Evolutionary conservation across 495 filamentous ascomycete genomes (phyloP).

Genomic region (Penicillium antarcticum): DNA sequence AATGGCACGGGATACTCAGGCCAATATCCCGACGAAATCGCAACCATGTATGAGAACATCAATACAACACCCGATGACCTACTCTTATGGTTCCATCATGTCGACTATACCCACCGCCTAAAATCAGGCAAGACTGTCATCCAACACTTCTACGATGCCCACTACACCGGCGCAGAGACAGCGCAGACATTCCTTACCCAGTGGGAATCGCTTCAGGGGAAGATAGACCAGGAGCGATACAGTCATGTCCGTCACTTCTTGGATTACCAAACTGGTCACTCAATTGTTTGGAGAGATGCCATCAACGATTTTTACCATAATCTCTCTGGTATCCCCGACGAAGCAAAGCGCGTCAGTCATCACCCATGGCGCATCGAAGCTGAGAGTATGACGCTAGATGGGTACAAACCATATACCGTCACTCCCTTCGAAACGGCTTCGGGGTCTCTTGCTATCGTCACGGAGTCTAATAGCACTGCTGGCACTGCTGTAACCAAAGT

Average conservation of each 20-base stretch:
- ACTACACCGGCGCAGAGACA: conserved; percentile 59
- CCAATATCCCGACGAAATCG: conserved; percentile 62
- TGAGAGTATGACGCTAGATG: conserved; percentile 56
- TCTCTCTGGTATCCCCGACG: conserved; percentile 57
- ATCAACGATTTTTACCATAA: conserved; percentile 60
- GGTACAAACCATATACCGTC: conserved; percentile 49
- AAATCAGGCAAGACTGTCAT: conserved; percentile 67
- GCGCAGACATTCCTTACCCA: conserved; percentile 53
- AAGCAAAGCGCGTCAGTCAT: conserved; percentile 48
- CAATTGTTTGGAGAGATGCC: conserved; percentile 66
- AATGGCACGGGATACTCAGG: conserved; percentile 65
- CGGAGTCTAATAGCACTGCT: conserved; percentile 42
- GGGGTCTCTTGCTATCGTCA: conserved; percentile 43
- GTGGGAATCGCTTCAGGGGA: conserved; percentile 53
- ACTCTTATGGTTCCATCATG: conserved; percentile 74
- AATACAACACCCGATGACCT: conserved; percentile 67
- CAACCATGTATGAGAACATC: conserved; percentile 53
- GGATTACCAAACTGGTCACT: conserved; percentile 64
- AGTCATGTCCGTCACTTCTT: conserved; percentile 54
- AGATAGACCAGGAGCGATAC: conserved; percentile 61
- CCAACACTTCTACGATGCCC: conserved; percentile 72
- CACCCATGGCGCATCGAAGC: conserved; percentile 64
- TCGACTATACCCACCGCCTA: conserved; percentile 62
- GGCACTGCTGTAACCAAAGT: conserved; percentile 50
- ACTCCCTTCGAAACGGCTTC: conserved; percentile 56